phyloP scores from a whole-genome alignment of 371 early-diverging fungal genomes.

The Batkoa obscura region DNA sequence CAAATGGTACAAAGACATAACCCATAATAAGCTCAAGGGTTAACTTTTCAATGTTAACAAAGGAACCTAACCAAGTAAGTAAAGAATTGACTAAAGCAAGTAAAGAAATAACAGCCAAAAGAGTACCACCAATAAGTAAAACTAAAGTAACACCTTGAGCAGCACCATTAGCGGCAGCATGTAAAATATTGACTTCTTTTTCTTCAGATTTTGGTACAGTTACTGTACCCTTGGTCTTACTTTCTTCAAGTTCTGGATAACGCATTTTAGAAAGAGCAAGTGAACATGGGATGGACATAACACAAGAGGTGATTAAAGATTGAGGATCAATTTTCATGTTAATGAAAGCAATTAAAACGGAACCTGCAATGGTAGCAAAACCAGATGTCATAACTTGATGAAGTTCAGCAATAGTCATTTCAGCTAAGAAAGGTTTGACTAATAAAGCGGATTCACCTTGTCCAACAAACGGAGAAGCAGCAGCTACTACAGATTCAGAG shows the following conservation, averaged over 20 bases:
- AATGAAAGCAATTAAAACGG: slow-evolving; percentile 60
- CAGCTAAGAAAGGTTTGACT: slow-evolving; percentile 59
- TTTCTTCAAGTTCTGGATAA: slow-evolving; percentile 64
- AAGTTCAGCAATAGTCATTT: slow-evolving; percentile 70
- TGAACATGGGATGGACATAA: slow-evolving; percentile 85
- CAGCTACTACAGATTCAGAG: slow-evolving; percentile 73
- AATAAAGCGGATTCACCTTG: slow-evolving; percentile 70
- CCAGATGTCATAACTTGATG: slow-evolving; percentile 83
- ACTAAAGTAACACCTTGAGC: slow-evolving; percentile 58
- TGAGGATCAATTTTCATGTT: slow-evolving; percentile 41
- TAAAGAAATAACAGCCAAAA: slow-evolving; percentile 55
- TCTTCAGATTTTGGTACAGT: slow-evolving; percentile 34
- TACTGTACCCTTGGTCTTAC: slow-evolving; percentile 45
- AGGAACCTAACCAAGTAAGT: slow-evolving; percentile 54
- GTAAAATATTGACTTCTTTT: slow-evolving; percentile 51
- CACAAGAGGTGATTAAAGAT: slow-evolving; percentile 57
- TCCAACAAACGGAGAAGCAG: slow-evolving; percentile 66
- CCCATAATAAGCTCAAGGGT: slow-evolving; percentile 50
- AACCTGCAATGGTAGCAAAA: slow-evolving; percentile 81
- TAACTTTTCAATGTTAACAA: slow-evolving; percentile 37
- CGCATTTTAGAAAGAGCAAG: slow-evolving; percentile 70
- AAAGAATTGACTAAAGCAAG: slow-evolving; percentile 44
- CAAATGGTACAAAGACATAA: slow-evolving; percentile 56
- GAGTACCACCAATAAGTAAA: slow-evolving; percentile 51
- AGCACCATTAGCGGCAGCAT: slow-evolving; percentile 75